Evolutionary conservation across 768 basidiomycete species (phyloP), one percentile per base, ranked within the genome.

Genomic region (Leccinum subgranulosum): DNA sequence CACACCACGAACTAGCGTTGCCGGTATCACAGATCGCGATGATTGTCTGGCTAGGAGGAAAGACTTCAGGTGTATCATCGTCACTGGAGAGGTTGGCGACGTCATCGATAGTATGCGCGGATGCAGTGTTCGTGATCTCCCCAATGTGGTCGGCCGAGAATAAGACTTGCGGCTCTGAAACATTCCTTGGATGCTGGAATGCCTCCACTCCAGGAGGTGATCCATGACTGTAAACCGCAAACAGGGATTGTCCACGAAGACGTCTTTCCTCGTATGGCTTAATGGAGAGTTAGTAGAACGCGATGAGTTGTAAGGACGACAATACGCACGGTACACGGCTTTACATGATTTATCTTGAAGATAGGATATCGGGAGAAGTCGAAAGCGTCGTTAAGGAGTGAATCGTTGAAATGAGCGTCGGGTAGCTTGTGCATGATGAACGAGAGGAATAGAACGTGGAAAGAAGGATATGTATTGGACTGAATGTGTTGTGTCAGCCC

Each of bases 101-200:
- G 29, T 62, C 57, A 39, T 19, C 62, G 14, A 56, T 46, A 3
- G 66, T 60, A 28, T 28, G 54, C 27, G 61, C 27, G 21, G 61
- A 53, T 23, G 45, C 29, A 33, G 60, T 36, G 51, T 53, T 50
- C 17, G 61, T 27, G 29, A 61, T 59, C 19, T 60, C 69, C 23
- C 34, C 58, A 60, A 55, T 54, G 52, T 36, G 49, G 19, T 60
- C 60, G 23, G 61, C 64, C 0, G 66, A 66, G 14, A 53, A 66
- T 33, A 57, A 23, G 3, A 68, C 60, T 43, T 57, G 66, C 21
- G 68, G 66, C 2, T 67, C 65, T 9, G 68, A 69, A 29, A 58
- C 66, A 14, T 67, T 66, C 27, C 64, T 69, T 3, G 61, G 25
- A 21, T 39, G 53, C 5, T 29, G 14, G 48, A 6, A 34, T 4